Percentiles rank a stretch among this genome's conserved stretches.
phyloP scores from a whole-genome alignment of 169 alveolate species.

The Eimeria necatrix region DNA sequence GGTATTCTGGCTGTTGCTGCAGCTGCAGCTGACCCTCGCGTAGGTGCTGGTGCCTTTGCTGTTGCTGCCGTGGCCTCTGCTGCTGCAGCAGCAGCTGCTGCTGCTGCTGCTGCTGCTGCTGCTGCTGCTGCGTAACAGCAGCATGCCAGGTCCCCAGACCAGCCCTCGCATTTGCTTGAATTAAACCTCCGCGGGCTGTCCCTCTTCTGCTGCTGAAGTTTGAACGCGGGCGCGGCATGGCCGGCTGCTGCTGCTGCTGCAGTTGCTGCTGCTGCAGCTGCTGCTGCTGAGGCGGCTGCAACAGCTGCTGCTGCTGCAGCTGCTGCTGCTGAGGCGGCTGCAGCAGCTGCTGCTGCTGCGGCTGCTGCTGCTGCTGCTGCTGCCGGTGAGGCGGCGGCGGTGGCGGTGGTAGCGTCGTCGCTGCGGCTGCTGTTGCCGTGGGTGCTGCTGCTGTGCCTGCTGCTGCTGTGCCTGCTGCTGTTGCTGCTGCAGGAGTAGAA shows the following conservation, averaged over 20 bases:
- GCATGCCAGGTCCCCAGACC: too few relatives aligned
- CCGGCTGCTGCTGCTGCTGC: too few relatives aligned
- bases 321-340: conserved; percentile 8
- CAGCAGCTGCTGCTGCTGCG: too few relatives aligned
- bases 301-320: background rate
- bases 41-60: background rate
- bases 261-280: too few relatives aligned
- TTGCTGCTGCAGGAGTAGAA: background rate
- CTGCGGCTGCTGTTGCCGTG: too few relatives aligned
- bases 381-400: too few relatives aligned
- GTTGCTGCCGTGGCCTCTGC: background rate
- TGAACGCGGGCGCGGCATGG: too few relatives aligned
- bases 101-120: too few relatives aligned
- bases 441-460: background rate
- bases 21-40: background rate
- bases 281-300: background rate
- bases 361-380: too few relatives aligned
- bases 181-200: background rate
- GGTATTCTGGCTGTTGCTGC: background rate
- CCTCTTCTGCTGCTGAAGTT: background rate
- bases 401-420: too few relatives aligned
- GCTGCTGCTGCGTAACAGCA: too few relatives aligned
- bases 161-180: too few relatives aligned
- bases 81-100: background rate
- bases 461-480: background rate